These are phyloP conservation scores for Aspergillus versicolor DNA, from an alignment of 2,329 filamentous ascomycete genomes.

Conservation along the genomic window DNA sequence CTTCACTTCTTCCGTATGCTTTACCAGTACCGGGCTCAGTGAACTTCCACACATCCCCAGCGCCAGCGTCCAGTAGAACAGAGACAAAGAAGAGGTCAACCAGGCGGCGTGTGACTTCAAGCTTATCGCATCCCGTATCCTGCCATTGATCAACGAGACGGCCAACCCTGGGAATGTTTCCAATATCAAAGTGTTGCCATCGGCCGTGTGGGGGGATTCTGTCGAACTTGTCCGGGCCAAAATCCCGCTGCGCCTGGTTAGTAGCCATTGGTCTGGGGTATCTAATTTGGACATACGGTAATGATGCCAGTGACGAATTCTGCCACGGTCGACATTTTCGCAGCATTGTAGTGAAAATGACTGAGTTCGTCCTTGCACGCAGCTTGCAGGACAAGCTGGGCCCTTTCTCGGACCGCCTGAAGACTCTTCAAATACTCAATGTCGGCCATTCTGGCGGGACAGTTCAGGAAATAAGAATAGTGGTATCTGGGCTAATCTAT, in stretches of 20 bases:
- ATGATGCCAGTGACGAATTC: no score
- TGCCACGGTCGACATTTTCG: no score
- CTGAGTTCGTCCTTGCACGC: no score
- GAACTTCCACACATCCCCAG: slow-evolving; percentile 52
- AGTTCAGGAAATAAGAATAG: no score
- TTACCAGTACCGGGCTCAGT: slow-evolving; percentile 36
- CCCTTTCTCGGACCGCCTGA: no score
- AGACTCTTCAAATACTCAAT: no score
- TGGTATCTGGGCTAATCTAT: no score
- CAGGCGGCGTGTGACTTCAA: slow-evolving; percentile 53
- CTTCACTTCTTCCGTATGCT: slow-evolving; percentile 48
- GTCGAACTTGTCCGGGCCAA: slow-evolving; percentile 49
- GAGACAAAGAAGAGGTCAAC: slow-evolving; percentile 64
- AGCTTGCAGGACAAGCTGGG: no score
- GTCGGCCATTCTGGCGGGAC: no score
- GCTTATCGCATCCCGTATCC: slow-evolving; percentile 39
- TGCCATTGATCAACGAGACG: slow-evolving; percentile 50
- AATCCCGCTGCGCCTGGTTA: slow-evolving; percentile 45
- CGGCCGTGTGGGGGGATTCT: slow-evolving; percentile 57
- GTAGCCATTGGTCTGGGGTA: no score
- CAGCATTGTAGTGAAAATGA: no score
- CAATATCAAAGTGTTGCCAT: slow-evolving; percentile 65
- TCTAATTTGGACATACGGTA: no score
- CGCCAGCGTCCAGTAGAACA: slow-evolving; percentile 58
- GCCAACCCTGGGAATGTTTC: slow-evolving; percentile 51